These are phyloP conservation scores for Scenedesmus sp. DNA, from an alignment of 163 green algal species.

Conservation along the genomic window DNA sequence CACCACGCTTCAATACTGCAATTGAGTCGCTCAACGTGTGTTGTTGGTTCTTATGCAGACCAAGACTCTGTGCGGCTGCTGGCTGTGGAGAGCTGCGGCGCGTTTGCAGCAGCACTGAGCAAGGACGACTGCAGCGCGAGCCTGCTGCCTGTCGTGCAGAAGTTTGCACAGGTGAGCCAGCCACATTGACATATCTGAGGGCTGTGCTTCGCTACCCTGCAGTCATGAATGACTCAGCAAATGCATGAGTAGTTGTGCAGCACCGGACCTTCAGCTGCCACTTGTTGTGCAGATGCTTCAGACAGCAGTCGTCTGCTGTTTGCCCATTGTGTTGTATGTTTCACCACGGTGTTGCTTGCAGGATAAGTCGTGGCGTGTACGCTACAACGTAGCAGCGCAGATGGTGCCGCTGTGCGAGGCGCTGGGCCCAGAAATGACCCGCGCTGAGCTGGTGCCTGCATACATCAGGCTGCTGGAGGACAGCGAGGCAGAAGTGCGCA, in stretches of 20 bases:
- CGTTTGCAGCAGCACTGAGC: conserved; percentile 85
- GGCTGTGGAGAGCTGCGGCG: conserved; percentile 93
- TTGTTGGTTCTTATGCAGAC: conserved; percentile 71
- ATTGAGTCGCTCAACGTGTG: too few relatives aligned
- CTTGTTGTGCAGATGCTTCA: not conserved
- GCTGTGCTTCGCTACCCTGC: too few relatives aligned
- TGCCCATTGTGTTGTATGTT: not conserved
- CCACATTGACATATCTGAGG: too few relatives aligned
- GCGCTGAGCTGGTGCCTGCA: conserved; percentile 85
- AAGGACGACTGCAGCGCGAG: conserved; percentile 77
- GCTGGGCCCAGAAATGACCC: conserved; percentile 86
- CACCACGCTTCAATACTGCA: too few relatives aligned
- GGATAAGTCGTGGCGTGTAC: conserved; percentile 99
- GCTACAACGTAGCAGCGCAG: conserved; percentile 95
- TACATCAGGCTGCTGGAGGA: conserved; percentile 95
- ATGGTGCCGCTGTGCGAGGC: conserved; percentile 86
- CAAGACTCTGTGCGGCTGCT: conserved; percentile 98
- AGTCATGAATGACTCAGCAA: not conserved
- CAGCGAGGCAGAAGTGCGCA: conserved; percentile 96
- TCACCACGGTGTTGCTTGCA: conserved; percentile 52
- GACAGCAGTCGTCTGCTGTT: not conserved
- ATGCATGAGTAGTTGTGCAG: not conserved
- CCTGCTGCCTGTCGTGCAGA: conserved; percentile 92
- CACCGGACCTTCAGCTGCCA: not conserved
- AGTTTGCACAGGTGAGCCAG: conserved; percentile 81